These are phyloP conservation scores for Alternaria sp. DNA, from an alignment of 2,329 filamentous ascomycete species.

Conservation along the genomic window DNA sequence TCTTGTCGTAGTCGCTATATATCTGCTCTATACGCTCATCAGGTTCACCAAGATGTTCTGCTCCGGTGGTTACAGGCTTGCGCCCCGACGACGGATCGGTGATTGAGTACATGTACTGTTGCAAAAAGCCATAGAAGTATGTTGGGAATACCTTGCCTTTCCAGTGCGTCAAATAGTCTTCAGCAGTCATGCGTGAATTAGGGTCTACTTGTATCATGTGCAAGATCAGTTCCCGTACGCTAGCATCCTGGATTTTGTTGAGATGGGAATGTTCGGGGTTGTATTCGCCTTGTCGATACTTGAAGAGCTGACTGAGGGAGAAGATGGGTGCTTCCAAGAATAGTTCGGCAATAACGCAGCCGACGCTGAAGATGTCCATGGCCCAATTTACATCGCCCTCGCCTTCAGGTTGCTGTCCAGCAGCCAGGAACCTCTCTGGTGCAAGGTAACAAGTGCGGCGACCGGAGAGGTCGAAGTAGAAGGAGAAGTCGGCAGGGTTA, in stretches of 20 bases:
- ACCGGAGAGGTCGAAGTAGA: slow-evolving; percentile 94
- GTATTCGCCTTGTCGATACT: slow-evolving; percentile 91
- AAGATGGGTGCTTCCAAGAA: slow-evolving; percentile 98
- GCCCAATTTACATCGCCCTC: slow-evolving; percentile 79
- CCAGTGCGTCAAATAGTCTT: slow-evolving; percentile 93
- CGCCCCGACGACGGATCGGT: slow-evolving; percentile 88
- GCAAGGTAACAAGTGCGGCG: slow-evolving; percentile 93
- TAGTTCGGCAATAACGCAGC: slow-evolving; percentile 95
- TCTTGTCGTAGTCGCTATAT: slow-evolving; percentile 96
- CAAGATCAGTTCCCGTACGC: slow-evolving; percentile 85
- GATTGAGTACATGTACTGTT: slow-evolving; percentile 96
- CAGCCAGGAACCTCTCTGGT: slow-evolving; percentile 85
- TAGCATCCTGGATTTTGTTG: slow-evolving; percentile 84
- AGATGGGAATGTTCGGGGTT: slow-evolving; percentile 83
- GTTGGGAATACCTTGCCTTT: slow-evolving; percentile 90
- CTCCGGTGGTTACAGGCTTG: slow-evolving; percentile 71
- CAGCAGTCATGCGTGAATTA: slow-evolving; percentile 88
- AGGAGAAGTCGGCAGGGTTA: slow-evolving; percentile 96
- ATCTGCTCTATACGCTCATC: slow-evolving; percentile 95
- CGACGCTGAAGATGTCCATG: slow-evolving; percentile 98
- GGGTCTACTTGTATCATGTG: slow-evolving; percentile 98
- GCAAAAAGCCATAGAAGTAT: slow-evolving; percentile 97
- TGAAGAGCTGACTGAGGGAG: slow-evolving; percentile 93
- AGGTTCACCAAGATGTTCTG: slow-evolving; percentile 80
- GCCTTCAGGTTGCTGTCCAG: slow-evolving; percentile 71